Evolutionary conservation across 306 rosid genomes (phyloP).

Genomic region (Geum urbanum): DNA sequence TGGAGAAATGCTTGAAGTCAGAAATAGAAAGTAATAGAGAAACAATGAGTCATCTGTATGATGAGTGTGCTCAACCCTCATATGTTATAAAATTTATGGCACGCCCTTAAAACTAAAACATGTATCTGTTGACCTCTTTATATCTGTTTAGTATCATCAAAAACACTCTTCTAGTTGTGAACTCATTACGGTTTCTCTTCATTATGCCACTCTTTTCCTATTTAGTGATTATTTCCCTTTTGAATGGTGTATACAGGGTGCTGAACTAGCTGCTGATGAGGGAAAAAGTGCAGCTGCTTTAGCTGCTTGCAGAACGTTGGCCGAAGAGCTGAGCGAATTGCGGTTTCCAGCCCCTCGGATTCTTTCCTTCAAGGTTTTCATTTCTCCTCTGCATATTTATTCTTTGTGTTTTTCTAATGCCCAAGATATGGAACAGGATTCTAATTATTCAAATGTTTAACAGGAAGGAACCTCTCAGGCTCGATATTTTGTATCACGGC

Average conservation of each 20-base stretch:
- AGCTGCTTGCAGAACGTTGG: constrained; percentile 98
- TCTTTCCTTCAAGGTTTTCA: constrained; percentile 74
- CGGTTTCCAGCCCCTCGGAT: constrained; percentile 98
- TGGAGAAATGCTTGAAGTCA: neutral
- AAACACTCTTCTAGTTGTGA: neutral
- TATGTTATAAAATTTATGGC: neutral
- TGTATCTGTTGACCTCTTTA: neutral
- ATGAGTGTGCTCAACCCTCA: neutral
- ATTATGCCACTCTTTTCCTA: constrained; percentile 1
- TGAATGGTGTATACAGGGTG: constrained; percentile 64
- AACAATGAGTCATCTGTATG: neutral
- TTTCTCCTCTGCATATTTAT: neutral
- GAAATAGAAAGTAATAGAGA: neutral
- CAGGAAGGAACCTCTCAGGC: constrained; percentile 99
- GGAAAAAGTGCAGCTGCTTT: constrained; percentile 90
- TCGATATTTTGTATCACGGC: constrained; percentile 87
- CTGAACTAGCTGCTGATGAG: constrained; percentile 84
- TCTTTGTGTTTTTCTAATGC: constrained; percentile 11
- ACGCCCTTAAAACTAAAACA: neutral
- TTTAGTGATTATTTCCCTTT: neutral
- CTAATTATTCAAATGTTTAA: constrained; percentile 26
- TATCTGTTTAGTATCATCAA: constrained; percentile 1
- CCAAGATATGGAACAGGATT: constrained; percentile 18
- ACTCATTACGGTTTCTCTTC: neutral
- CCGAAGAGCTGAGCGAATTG: constrained; percentile 83